Percentiles rank a stretch among this genome's conserved stretches.
Evolutionary conservation across 2,329 filamentous ascomycete genomes (phyloP).

Genomic region (Neurospora sp.): DNA sequence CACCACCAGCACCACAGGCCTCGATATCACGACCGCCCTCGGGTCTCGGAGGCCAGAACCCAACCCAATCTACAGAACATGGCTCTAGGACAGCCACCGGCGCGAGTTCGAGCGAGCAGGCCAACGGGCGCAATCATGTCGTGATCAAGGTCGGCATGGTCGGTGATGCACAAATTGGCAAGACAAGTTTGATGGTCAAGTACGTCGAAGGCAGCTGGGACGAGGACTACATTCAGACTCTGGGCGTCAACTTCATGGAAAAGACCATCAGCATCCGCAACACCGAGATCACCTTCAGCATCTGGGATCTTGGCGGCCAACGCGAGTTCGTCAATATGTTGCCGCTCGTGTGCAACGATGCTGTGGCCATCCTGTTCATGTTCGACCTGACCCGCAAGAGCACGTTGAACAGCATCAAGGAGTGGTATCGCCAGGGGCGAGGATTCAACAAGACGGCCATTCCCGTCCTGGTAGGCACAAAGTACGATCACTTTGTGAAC

Average conservation of each 20-base stretch:
- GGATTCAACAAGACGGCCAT: conserved; percentile 99
- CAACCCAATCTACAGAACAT: conserved; percentile 34
- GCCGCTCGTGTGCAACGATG: conserved; percentile 97
- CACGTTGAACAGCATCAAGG: conserved; percentile 97
- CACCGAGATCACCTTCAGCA: conserved; percentile 98
- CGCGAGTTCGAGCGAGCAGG: conserved; percentile 22
- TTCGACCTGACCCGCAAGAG: conserved; percentile 97
- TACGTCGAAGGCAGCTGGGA: conserved; percentile 99
- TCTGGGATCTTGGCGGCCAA: conserved; percentile 97
- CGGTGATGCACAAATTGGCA: conserved; percentile 96
- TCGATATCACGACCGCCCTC: conserved; percentile 46
- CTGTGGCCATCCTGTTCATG: conserved; percentile 98
- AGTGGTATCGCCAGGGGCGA: conserved; percentile 95
- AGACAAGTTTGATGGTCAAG: conserved; percentile 99
- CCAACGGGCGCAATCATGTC: conserved; percentile 57
- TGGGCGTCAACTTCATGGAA: conserved; percentile 99
- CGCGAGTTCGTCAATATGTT: conserved; percentile 99
- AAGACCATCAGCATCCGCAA: conserved; percentile 99
- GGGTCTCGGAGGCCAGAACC: conserved; percentile 35
- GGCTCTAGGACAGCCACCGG: conserved; percentile 31
- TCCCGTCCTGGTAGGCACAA: conserved; percentile 91
- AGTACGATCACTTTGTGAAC: conserved; percentile 99
- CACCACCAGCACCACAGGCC: conserved; percentile 34
- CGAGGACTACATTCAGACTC: conserved; percentile 97
- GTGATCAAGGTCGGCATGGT: conserved; percentile 99